Percentiles rank a stretch among this genome's conserved stretches.
phyloP scores from a whole-genome alignment of 768 basidiomycete species.

The Naganishia antarctica region DNA sequence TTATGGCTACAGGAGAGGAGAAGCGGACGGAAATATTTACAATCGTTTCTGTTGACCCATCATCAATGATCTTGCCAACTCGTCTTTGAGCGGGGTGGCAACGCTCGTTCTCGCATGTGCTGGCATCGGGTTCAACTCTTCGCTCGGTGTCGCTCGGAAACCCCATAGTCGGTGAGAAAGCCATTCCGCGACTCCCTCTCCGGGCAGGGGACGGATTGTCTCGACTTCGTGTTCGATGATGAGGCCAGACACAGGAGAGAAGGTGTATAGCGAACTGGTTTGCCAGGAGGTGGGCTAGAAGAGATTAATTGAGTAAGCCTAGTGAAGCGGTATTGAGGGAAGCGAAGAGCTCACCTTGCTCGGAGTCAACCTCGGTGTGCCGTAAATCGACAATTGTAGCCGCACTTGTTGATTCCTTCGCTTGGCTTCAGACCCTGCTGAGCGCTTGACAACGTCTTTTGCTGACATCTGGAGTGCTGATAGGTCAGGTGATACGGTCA shows the following conservation, averaged over 20 bases:
- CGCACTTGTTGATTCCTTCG: constrained; percentile 29
- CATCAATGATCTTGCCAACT: not conserved
- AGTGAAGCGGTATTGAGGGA: not conserved
- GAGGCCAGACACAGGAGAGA: constrained; percentile 45
- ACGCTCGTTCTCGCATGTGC: constrained; percentile 6
- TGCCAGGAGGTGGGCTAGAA: constrained; percentile 44
- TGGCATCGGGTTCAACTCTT: constrained; percentile 14
- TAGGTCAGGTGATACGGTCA: constrained; percentile 38
- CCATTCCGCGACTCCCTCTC: constrained; percentile 48
- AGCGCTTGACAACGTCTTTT: constrained; percentile 15
- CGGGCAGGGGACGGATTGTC: constrained; percentile 46
- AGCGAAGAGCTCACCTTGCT: constrained; percentile 32
- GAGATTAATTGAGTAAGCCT: not conserved
- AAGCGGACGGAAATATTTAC: constrained; percentile 7
- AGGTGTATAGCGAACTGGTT: constrained; percentile 46
- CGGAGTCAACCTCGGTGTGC: constrained; percentile 28
- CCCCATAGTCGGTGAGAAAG: constrained; percentile 40
- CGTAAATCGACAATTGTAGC: constrained; percentile 19
- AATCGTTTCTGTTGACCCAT: constrained; percentile 11
- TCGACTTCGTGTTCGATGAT: constrained; percentile 46
- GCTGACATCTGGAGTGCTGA: constrained; percentile 23
- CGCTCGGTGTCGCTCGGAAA: constrained; percentile 21
- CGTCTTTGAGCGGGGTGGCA: not conserved
- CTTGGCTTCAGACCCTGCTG: constrained; percentile 28
- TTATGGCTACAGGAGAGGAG: constrained; percentile 7